Base-by-base conservation (phyloP, 2,329 filamentous ascomycete genomes). In the Beauveria brongniartii region DNA sequence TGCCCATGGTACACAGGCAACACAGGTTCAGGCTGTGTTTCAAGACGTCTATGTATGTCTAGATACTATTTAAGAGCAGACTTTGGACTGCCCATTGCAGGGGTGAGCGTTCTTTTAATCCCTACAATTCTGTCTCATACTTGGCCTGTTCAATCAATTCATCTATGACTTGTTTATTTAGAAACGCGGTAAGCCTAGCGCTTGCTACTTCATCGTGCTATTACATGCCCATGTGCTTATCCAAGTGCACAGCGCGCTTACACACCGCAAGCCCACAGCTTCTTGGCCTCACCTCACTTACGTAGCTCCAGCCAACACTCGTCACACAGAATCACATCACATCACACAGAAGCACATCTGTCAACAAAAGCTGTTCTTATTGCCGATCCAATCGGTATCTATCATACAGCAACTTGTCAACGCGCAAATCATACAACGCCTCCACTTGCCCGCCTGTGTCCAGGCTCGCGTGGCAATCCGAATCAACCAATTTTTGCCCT, bases 321-420 rank as follows among this genome's bases (percentile, higher is more conserved):
- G 34, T 34, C 24, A 28, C 12, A 26, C 14, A 6, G 0, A 12
- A 44, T 30, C 41, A 47, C 34, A 7, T 55, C 54, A 37, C 12
- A 26, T 44, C 52, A 48, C 12, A 16, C 43, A 22, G 9, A 18
- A 30, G 50, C 9, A 41, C 41, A 28, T 10, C 47, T 61, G 51
- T 61, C 51, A 55, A 55, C 58, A 55, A 60, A 50, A 40, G 58
- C 58, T 59, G 30, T 28, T 44, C 37, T 53, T 24, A 43, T 59
- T 53, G 53, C 51, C 51, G 58, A 61, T 55, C 58, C 50, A 55
- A 61, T 54, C 51, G 58, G 41, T 55, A 48, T 58, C 58, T 61
- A 61, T 61, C 58, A 55, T 61, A 51, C 57, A 61, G 58, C 58
- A 16, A 48, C 41, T 54, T 55, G 58, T 46, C 44, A 30, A 60